Percentiles rank a stretch among this genome's conserved stretches.
Conservation (phyloP, 805 yeast species). For the Pichia manshurica region DNA sequence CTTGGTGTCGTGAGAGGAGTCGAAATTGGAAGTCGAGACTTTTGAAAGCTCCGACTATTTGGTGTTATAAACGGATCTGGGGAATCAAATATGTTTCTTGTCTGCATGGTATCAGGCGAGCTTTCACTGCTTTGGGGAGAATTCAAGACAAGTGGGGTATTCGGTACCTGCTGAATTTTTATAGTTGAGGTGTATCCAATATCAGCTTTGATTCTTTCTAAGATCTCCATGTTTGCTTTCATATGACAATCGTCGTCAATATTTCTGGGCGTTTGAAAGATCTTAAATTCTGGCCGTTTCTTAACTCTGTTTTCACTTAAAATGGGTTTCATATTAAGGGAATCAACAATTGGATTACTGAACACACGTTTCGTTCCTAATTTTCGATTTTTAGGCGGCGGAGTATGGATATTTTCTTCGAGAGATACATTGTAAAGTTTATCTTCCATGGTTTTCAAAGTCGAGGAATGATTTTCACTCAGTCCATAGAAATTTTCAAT, state of each 20-base stretch:
- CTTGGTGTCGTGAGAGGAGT: slow-evolving; percentile 16
- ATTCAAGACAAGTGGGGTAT: neutral
- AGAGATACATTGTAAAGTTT: neutral
- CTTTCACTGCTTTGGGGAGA: slow-evolving; percentile 4
- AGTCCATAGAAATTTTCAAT: slow-evolving; percentile 10
- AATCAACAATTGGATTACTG: slow-evolving; percentile 12
- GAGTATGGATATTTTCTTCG: slow-evolving; percentile 5
- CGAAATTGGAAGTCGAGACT: slow-evolving; percentile 12
- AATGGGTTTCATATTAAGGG: slow-evolving; percentile 10
- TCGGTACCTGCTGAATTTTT: neutral
- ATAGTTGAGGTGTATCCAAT: neutral
- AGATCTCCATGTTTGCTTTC: slow-evolving; percentile 10
- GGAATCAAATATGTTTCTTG: slow-evolving; percentile 12
- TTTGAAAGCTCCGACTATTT: slow-evolving; percentile 14
- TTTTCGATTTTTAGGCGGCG: neutral
- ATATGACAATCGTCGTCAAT: slow-evolving; percentile 7
- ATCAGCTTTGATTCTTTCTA: slow-evolving; percentile 12
- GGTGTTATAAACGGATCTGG: slow-evolving; percentile 32
- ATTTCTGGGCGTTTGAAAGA: slow-evolving; percentile 11
- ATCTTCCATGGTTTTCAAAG: neutral
- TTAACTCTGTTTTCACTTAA: neutral
- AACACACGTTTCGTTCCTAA: slow-evolving; percentile 4
- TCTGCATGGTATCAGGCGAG: slow-evolving; percentile 13
- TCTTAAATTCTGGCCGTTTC: neutral
- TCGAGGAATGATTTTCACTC: neutral